These are phyloP conservation scores for Hypomontagnella monticulosa DNA, from an alignment of 495 filamentous ascomycete genomes.

Conservation along the genomic window DNA sequence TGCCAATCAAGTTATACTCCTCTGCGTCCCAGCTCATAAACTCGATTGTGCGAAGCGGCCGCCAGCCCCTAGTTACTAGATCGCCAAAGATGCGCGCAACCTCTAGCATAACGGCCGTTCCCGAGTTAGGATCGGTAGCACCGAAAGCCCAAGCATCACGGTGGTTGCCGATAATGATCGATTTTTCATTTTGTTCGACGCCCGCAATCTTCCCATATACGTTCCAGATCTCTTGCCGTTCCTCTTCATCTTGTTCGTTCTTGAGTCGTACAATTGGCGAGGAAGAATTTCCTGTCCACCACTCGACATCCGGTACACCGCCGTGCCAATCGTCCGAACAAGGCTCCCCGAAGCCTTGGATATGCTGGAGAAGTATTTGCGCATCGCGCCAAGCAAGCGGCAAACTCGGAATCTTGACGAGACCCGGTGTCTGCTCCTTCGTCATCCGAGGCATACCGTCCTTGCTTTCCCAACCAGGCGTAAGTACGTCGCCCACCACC, in stretches of 20 bases:
- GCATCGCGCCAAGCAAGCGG: constrained; percentile 92
- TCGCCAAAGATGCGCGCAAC: constrained; percentile 84
- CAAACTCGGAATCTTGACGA: constrained; percentile 86
- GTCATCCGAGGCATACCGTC: constrained; percentile 70
- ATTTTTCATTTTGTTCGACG: constrained; percentile 83
- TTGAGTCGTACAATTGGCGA: constrained; percentile 84
- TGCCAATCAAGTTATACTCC: constrained; percentile 93
- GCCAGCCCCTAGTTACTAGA: constrained; percentile 79
- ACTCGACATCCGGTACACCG: constrained; percentile 74
- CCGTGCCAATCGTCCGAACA: constrained; percentile 80
- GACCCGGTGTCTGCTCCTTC: constrained; percentile 73
- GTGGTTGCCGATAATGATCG: constrained; percentile 91
- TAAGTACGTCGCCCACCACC: constrained; percentile 88
- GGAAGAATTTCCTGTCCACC: constrained; percentile 82
- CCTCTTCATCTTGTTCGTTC: constrained; percentile 86
- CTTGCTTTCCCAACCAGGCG: constrained; percentile 84
- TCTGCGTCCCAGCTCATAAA: constrained; percentile 96
- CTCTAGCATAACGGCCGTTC: constrained; percentile 91
- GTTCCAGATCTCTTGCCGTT: constrained; percentile 89
- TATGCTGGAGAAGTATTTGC: constrained; percentile 75
- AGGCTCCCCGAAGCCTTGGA: constrained; percentile 78
- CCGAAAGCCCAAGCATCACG: constrained; percentile 95
- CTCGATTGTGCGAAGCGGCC: constrained; percentile 89
- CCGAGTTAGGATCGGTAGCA: constrained; percentile 83
- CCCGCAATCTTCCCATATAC: constrained; percentile 83